A percentile compares a stretch with the other conserved stretches of the same genome.
Evolutionary conservation across 768 basidiomycete species (phyloP).

Genomic region (Chiua virens): DNA sequence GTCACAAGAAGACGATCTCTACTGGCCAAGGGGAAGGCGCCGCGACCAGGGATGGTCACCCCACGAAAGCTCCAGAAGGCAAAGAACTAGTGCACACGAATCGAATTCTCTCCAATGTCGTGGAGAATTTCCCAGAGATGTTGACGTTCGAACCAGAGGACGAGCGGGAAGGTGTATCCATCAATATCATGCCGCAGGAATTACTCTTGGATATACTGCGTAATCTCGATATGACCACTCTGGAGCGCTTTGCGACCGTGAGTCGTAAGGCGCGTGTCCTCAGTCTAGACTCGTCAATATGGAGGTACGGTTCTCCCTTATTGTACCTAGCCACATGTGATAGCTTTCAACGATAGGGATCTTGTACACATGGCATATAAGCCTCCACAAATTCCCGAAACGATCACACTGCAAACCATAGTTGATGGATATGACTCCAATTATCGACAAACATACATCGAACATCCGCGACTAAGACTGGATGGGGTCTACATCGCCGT

Average conservation of each 20-base stretch:
- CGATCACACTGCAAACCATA: conserved; percentile 49
- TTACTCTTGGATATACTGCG: conserved; percentile 67
- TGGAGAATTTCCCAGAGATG: conserved; percentile 47
- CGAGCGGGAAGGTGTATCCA: conserved; percentile 53
- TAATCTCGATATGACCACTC: conserved; percentile 58
- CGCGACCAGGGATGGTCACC: conserved; percentile 70
- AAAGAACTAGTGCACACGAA: conserved; percentile 17
- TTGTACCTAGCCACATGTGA: conserved; percentile 2
- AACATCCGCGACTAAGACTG: conserved; percentile 79
- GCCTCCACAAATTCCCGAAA: conserved; percentile 68
- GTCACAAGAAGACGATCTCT: conserved; percentile 73
- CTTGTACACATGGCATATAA: conserved; percentile 67
- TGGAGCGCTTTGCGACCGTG: conserved; percentile 78
- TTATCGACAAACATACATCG: conserved; percentile 76
- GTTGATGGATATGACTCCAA: conserved; percentile 55
- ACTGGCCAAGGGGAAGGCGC: conserved; percentile 62
- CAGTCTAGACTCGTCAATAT: conserved; percentile 66
- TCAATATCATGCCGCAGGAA: conserved; percentile 74
- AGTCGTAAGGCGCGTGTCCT: conserved; percentile 74
- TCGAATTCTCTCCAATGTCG: conserved; percentile 47
- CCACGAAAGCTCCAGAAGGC: conserved; percentile 58
- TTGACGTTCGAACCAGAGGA: conserved; percentile 69
- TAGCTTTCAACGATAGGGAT: conserved; percentile 40
- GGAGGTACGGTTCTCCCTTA: conserved; percentile 56
- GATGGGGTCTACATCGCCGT: conserved; percentile 93